Evolutionary conservation across 225 moss, liverwort and hornwort species (phyloP), one percentile per base, ranked within the genome.

Genomic region (Ulota crispa): DNA sequence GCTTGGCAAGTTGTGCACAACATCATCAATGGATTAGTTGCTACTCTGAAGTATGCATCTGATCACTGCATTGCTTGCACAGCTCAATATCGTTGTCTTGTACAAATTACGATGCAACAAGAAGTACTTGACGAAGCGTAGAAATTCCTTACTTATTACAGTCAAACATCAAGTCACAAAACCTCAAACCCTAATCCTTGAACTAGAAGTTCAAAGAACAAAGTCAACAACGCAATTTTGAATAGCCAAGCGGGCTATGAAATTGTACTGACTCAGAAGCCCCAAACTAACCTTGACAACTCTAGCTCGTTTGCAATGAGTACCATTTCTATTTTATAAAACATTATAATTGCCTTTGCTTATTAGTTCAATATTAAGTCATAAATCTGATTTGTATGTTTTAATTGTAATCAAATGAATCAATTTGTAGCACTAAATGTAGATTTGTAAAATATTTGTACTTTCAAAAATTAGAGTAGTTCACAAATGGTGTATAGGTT

Each of bases 1-100:
- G 95, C 88, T 93, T 88, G 20, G 77, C 81, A 36, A 93, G 92
- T 87, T 91, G 41, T 41, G 85, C 86, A 80, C 31, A 64, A 6
- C 75, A 53, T 68, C 65, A 52, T 37, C 70, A 71, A 3, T n/a
- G 27, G 26, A 61, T 78, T 23, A 79, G 74, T 41, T 34, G 45
- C 43, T 41, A 10, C 41, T 10, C 10, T 41, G 10, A 9, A 41
- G 2, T 5, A 41, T 9, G 41, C 41, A 41, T 10, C 2, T 41
- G 9, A 41, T 41, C 10, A 41, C 41, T 41, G 34, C 41, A 41
- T 23, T 59, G 12, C 59, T 73, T 65, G 65, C 57, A 72, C 34
- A 66, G 15, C 28, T 13, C 32, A 31, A 21, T 21, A 34, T 43
- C 30, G 15, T 41, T 28, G 21, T 41, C 26, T 76, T 55, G 27